Evolutionary conservation across 805 yeast genomes (phyloP), one percentile per base, ranked within the genome.

Genomic region (Nakazawaea anatomiae): DNA sequence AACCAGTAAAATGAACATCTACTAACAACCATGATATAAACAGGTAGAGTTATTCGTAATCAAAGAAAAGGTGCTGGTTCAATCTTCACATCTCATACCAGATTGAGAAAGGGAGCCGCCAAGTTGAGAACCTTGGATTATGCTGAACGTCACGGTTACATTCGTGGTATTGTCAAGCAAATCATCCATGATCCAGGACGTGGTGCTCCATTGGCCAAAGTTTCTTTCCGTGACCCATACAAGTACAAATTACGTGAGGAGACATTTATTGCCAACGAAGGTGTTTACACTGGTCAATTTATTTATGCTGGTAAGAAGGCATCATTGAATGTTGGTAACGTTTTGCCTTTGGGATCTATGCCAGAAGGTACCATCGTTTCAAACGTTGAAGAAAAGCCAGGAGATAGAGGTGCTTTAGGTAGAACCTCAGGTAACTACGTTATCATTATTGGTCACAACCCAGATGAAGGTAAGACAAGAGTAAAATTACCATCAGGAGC

Each of bases 21-120:
- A 45, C 48, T 45, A 45, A 45, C 48, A 35, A 6, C 34, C 12
- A 9, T 40, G 18, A n/a, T 25, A 6, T 31, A 4, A 36, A 38
- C 12, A 83, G 96, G 96, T 88, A 89, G 98, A 87, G 99, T 94
- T 81, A 94, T 94, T 84, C 96, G 99, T 83, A 94, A 94, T 86
- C 99, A 94, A 87, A 91, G 99, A 90, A 94, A 94, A 83, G 98
- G 98, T 87, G 96, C 97, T 79, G 98, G 99, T 75, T 92, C 98
- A 72, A 90, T 94, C 85, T 94, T 94, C 90, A 87, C 96, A 76
- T 85, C 99, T 71, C 96, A 91, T 94, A 92, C 98, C 85, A 94
- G 98, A 82, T 89, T 94, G 79, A 90, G 99, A 88, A 89, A 94
- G 82, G 99, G 99, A 77, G 98, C 99, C 75, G 99, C 99, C 75